These are phyloP conservation scores for Beauveria asiatica DNA, from an alignment of 2,329 filamentous ascomycete genomes.

Conservation along the genomic window DNA sequence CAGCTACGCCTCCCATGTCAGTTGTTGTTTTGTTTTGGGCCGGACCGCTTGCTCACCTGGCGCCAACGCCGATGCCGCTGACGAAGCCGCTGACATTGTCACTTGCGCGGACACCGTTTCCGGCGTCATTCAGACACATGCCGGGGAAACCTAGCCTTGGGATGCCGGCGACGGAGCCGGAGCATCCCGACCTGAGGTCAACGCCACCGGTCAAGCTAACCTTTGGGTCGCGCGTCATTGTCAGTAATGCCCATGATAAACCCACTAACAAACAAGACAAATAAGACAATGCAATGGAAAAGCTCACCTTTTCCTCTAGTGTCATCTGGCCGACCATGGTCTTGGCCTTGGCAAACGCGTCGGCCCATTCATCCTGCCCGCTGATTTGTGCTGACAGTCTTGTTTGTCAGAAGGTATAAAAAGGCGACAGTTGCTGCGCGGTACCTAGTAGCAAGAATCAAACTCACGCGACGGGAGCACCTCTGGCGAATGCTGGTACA, in stretches of 20 bases:
- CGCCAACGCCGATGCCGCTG: slow-evolving; percentile 38
- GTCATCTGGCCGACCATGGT: slow-evolving; percentile 53
- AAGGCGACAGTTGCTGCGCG: not conserved
- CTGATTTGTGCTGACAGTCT: slow-evolving; percentile 21
- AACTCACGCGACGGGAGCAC: slow-evolving; percentile 8
- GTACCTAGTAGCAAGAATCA: too few relatives aligned
- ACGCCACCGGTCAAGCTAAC: slow-evolving; percentile 39
- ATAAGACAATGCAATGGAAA: too few relatives aligned
- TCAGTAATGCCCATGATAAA: not conserved
- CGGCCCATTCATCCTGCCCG: slow-evolving; percentile 38
- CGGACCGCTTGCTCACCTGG: slow-evolving; percentile 36
- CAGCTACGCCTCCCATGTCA: slow-evolving; percentile 42
- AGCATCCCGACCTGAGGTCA: slow-evolving; percentile 41
- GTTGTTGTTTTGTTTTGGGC: slow-evolving; percentile 39
- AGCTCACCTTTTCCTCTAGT: slow-evolving; percentile 49
- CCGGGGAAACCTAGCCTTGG: slow-evolving; percentile 37
- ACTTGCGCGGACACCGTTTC: slow-evolving; percentile 38
- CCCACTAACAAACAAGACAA: not conserved
- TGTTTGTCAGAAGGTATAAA: not conserved
- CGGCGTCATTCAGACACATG: slow-evolving; percentile 40
- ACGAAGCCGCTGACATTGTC: slow-evolving; percentile 40
- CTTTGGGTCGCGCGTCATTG: not conserved
- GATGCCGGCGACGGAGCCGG: slow-evolving; percentile 37
- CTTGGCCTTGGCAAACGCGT: slow-evolving; percentile 50
- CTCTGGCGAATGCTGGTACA: not conserved